Percentiles rank a stretch among this genome's conserved stretches.
These are phyloP conservation scores for Beauveria asiatica DNA, from an alignment of 2,329 filamentous ascomycete species.

Conservation along the genomic window DNA sequence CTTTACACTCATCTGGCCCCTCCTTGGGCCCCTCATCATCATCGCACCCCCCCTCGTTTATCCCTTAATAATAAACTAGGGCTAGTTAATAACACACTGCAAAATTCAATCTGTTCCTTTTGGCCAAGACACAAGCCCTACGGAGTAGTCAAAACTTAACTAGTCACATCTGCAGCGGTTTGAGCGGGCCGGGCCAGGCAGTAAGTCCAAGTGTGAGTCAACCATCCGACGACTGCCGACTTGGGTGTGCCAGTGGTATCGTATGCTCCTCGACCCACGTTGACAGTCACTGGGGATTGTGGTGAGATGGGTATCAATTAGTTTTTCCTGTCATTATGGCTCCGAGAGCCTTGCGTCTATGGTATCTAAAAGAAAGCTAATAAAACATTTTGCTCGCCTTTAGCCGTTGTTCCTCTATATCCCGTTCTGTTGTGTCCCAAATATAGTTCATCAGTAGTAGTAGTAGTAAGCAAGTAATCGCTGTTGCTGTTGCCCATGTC, in stretches of 20 bases:
- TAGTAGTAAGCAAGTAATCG: neutral
- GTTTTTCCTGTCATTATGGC: neutral
- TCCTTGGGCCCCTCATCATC: neutral
- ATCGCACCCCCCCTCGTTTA: neutral
- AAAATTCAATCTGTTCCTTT: neutral
- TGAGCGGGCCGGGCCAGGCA: neutral
- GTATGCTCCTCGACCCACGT: conserved; percentile 3
- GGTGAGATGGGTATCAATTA: neutral
- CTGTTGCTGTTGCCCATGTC: neutral
- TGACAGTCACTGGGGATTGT: neutral
- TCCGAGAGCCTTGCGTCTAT: neutral
- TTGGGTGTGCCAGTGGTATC: neutral
- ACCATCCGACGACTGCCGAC: neutral
- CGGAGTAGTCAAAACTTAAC: no score
- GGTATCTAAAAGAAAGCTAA: neutral
- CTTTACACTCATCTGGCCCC: neutral
- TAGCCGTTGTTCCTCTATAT: neutral
- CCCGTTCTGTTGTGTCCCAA: neutral
- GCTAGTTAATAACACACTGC: neutral
- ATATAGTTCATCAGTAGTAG: neutral
- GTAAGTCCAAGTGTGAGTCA: neutral
- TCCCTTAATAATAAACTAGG: no score
- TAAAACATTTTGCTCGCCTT: neutral
- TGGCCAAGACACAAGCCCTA: neutral
- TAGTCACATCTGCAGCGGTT: neutral